Evolutionary conservation across 2,329 filamentous ascomycete genomes (phyloP), one percentile per base, ranked within the genome.

Genomic region (Trichophyton schoenleinii): DNA sequence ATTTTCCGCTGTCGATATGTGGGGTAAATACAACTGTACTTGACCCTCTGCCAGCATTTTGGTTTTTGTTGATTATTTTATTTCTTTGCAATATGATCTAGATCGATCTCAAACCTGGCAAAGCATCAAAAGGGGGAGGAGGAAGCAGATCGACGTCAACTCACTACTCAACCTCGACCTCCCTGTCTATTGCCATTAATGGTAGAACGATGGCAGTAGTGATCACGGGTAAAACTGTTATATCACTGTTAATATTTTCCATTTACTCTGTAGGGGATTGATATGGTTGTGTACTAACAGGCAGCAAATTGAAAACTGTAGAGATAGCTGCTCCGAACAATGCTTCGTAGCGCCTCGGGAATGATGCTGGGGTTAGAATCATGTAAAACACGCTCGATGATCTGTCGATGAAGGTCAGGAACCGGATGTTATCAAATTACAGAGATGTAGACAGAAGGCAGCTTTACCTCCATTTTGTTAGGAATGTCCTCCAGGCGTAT

Each of bases 251-350:
- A 55, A 22, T 55, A n/a, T 9, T 1, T 1, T 15, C 22, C 20
- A 15, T 9, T 1, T 53, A 53, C 11, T 6, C 1, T 31, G 49
- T 20, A 22, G 2, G 46, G 46, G 28, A 1, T 9, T 38, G 8
- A 38, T 13, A 38, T 6, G 18, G 28, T n/a, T n/a, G 18, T n/a
- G 18, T 7, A 55, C 52, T 55, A 11, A 55, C 52, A 55, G 28
- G 52, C 52, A n/a, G 52, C 52, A 20, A 55, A 55, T 31, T 55
- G 52, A 13, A 55, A 55, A 8, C 52, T 55, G 34, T 55, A 55
- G 7, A 55, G 52, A 18, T 55, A 55, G 28, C 52, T 55, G 31
- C 28, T 55, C 1, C 52, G 52, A 20, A 55, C 28, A 36, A 55
- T 55, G n/a, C n/a, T 28, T 36, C 52, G 52, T 55, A 55, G 28